Conservation (phyloP, 169 alveolate genomes). For the Neospora caninum region DNA sequence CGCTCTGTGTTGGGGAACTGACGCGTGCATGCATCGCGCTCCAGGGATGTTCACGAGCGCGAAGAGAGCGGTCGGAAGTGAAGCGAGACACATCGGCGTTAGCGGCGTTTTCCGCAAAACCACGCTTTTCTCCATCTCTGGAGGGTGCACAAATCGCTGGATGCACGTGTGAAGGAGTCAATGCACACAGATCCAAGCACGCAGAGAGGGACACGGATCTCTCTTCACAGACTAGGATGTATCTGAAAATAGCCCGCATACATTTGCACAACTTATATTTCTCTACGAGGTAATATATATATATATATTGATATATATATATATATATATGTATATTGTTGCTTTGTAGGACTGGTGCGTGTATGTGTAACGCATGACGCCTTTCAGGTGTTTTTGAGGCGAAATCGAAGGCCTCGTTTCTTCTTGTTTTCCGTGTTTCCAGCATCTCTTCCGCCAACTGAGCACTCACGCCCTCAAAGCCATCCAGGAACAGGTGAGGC, state of each 20-base stretch:
- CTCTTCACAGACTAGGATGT: neutral
- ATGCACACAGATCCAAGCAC: neutral
- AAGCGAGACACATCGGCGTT: too few species aligned
- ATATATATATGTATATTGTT: neutral
- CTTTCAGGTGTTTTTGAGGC: neutral
- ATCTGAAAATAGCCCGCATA: neutral
- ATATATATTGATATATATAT: neutral
- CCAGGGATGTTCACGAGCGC: too few species aligned
- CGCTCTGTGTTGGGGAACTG: too few species aligned
- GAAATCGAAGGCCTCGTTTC: neutral
- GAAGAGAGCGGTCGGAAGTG: too few species aligned
- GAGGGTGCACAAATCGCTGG: too few species aligned
- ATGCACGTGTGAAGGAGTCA: too few species aligned
- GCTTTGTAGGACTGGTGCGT: too few species aligned
- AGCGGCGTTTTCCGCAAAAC: too few species aligned
- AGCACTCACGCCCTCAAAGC: conserved; percentile 2
- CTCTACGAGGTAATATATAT: neutral
- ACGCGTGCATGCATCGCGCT: too few species aligned
- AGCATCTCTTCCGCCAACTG: conserved; percentile 8
- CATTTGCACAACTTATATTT: neutral
- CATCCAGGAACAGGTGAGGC: conserved; percentile 4
- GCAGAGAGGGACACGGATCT: neutral
- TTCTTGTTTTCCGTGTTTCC: neutral
- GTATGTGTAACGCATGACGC: too few species aligned
- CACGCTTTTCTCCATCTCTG: too few species aligned